Evolutionary conservation across 306 rosid genomes (phyloP).

Genomic region (Cucumis cinereus): DNA sequence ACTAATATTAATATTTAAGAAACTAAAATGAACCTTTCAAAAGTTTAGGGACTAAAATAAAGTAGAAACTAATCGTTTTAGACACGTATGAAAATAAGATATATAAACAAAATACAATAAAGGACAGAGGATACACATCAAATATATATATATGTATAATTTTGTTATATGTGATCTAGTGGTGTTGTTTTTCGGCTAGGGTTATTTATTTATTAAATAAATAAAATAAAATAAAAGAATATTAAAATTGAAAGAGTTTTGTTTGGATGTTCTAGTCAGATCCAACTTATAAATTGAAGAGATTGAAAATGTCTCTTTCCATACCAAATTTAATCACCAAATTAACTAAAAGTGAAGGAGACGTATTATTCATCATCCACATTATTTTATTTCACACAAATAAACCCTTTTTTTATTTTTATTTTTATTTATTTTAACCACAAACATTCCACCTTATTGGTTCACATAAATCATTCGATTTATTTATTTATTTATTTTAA

Average conservation of each 20-base stretch:
- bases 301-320: slow-evolving; percentile 20
- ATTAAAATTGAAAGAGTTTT: not conserved
- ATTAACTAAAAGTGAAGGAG: not conserved
- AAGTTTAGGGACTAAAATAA: no score
- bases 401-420: no score
- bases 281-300: slow-evolving; percentile 29
- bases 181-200: not conserved
- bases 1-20: no score
- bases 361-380: slow-evolving; percentile 1
- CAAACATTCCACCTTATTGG: slow-evolving; percentile 28
- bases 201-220: no score
- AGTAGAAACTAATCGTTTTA: no score
- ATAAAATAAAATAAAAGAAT: no score
- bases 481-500: not conserved
- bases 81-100: no score
- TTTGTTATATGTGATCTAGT: no score
- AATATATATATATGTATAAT: no score
- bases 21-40: no score
- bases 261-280: slow-evolving; percentile 50
- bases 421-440: slow-evolving; percentile 10
- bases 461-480: not conserved
- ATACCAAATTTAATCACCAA: slow-evolving; percentile 21
- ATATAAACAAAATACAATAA: no score
- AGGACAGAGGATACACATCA: no score
- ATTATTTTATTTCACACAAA: slow-evolving; percentile 12